These are phyloP conservation scores for Epichloe brachyelytri DNA, from an alignment of 2,329 filamentous ascomycete species.

Conservation along the genomic window DNA sequence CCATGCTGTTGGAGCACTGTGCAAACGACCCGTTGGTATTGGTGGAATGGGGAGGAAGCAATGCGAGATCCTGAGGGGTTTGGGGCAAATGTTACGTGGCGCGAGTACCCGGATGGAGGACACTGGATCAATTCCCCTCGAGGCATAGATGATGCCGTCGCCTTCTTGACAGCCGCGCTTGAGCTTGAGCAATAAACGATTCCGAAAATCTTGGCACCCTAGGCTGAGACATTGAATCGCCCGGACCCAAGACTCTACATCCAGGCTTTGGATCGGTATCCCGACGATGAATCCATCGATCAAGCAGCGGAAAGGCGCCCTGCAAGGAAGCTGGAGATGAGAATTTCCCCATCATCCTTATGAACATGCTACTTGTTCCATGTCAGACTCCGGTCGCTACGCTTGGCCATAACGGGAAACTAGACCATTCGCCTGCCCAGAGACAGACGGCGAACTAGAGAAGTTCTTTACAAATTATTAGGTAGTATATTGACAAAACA, in stretches of 20 bases:
- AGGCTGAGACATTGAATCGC: conserved; percentile 10
- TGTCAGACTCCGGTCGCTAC: not conserved
- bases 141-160: conserved; percentile 28
- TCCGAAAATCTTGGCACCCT: not conserved
- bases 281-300: conserved; percentile 25
- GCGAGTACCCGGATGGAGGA: conserved; percentile 27
- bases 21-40: conserved; percentile 29
- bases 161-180: conserved; percentile 16
- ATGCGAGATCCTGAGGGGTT: conserved; percentile 21
- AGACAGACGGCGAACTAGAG: no score
- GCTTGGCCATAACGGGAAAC: no score
- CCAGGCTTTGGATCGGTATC: conserved; percentile 23
- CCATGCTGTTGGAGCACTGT: conserved; percentile 32
- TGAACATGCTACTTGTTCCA: conserved; percentile 30
- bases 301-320: conserved; percentile 19
- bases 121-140: conserved; percentile 31
- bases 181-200: not conserved
- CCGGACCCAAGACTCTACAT: conserved; percentile 18
- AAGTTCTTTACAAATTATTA: no score
- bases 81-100: conserved; percentile 26
- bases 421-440: no score
- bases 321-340: conserved; percentile 23
- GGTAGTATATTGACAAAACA: no score
- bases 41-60: conserved; percentile 21
- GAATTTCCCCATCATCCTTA: conserved; percentile 24